phyloP scores from a whole-genome alignment of 2,329 filamentous ascomycete genomes.

The Dryadomyces sulphureus region DNA sequence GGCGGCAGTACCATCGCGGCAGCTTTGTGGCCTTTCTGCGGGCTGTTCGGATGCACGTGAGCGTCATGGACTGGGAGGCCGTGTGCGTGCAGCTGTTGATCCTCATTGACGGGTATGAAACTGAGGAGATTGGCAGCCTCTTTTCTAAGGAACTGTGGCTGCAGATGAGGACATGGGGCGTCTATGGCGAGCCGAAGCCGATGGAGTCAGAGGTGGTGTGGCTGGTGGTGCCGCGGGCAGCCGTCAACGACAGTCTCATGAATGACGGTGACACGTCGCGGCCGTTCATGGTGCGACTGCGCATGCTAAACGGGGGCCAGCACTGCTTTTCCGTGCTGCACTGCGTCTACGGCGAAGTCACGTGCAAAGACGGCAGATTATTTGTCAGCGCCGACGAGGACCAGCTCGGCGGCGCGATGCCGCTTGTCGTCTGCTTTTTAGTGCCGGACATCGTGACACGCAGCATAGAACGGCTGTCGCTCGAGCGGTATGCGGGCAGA shows the following conservation, averaged over 20 bases:
- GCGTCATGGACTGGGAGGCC: constrained; percentile 16
- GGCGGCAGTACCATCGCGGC: too few species aligned
- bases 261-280: not conserved
- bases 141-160: constrained; percentile 20
- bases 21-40: constrained; percentile 25
- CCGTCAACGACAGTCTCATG: constrained; percentile 14
- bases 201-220: too few species aligned
- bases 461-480: too few species aligned
- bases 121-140: too few species aligned
- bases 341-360: constrained; percentile 24
- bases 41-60: constrained; percentile 17
- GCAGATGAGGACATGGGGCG: constrained; percentile 21
- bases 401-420: constrained; percentile 22
- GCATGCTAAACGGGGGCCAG: constrained; percentile 5
- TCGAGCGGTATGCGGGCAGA: too few species aligned
- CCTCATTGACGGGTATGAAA: too few species aligned
- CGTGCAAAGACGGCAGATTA: constrained; percentile 16
- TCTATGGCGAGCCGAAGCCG: constrained; percentile 17
- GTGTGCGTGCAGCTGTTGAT: constrained; percentile 16
- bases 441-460: constrained; percentile 21
- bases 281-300: not conserved
- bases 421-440: constrained; percentile 26
- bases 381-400: constrained; percentile 18
- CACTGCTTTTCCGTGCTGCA: constrained; percentile 26
- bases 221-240: constrained; percentile 16